A percentile compares a stretch with the other conserved stretches of the same genome.
These are phyloP conservation scores for Solanum hybrid DNA, from an alignment of 305 asterid genomes.

Conservation along the genomic window DNA sequence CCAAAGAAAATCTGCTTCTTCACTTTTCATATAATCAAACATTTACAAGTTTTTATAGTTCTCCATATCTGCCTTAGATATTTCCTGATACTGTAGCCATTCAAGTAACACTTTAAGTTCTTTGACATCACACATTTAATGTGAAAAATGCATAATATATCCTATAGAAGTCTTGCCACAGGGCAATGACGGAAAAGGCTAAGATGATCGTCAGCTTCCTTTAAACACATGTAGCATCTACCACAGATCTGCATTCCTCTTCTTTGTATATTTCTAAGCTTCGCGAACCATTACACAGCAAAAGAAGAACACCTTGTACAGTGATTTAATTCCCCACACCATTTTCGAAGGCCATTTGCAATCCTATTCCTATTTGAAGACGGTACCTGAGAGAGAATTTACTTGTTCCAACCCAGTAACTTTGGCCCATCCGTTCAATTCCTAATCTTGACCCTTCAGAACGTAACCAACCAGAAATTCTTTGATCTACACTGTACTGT, in stretches of 20 bases:
- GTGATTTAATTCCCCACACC: not conserved
- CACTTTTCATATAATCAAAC: not conserved
- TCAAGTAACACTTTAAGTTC: not conserved
- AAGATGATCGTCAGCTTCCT: not conserved
- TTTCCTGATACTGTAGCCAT: not conserved
- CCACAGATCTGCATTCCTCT: not conserved
- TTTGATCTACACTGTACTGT: not conserved
- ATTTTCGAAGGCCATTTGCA: not conserved
- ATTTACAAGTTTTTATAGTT: not conserved
- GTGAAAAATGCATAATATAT: not conserved
- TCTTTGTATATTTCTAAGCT: not conserved
- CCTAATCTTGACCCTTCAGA: not conserved
- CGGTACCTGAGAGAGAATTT: not conserved
- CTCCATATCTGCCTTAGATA: not conserved
- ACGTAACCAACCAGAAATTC: not conserved
- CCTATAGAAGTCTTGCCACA: not conserved
- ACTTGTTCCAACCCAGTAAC: not conserved
- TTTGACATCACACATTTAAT: not conserved
- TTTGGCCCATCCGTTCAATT: not conserved
- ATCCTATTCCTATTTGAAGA: not conserved
- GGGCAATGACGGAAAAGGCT: not conserved
- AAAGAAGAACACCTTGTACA: not conserved
- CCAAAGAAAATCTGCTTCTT: not conserved
- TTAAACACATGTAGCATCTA: not conserved
- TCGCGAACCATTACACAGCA: not conserved